Base-by-base conservation (phyloP, 176 grass and related monocot genomes). In the Thinopyrum elongatum region DNA sequence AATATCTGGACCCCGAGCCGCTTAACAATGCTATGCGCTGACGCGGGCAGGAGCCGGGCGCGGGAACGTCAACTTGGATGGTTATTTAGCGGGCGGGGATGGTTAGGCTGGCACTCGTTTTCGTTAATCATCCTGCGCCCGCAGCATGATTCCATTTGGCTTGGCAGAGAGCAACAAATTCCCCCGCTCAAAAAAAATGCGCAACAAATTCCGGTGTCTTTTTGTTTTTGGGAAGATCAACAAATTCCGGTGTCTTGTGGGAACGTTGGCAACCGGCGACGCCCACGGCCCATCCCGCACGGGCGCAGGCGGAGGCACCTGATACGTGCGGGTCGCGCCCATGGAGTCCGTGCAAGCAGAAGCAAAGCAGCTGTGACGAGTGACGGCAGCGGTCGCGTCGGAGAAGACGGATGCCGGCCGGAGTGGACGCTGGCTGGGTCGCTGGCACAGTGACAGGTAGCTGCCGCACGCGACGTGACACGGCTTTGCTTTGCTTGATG, bases 81-180 rank as follows among this genome's bases (percentile, higher is more conserved):
- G 22, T 33, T 67, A 81, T 58, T 58, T 21, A 8, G 53, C 53
- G 6, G 21, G 62, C 3, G 5, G 5, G 31, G n/a, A 23, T 44
- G 19, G 4, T 46, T 62, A n/a, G 82, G 82, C 68, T 39, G 69
- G 10, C 70, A n/a, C 26, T 84, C 70, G 57, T 84, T 84, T 63
- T 84, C 82, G 14, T 4, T 4, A 3, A 34, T 68, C 28, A 33
- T 10, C 46, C 25, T 38, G 14, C 13, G 19, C 19, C 17, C 21
- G 36, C n/a, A 29, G 25, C 1, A 16, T 10, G 79, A 68, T 81
- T 81, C 39, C 41, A 16, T 31, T 81, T 49, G 38, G 39, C 19
- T 67, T 58, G 55, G 55, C 19, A 21, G 51, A 21, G 51, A 21
- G 6, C 51, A 55, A 7, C 39, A 58, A 58, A 58, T 21, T 8